Base-by-base conservation (phyloP, 805 yeast genomes). In the Yarrowia keelungensis region DNA sequence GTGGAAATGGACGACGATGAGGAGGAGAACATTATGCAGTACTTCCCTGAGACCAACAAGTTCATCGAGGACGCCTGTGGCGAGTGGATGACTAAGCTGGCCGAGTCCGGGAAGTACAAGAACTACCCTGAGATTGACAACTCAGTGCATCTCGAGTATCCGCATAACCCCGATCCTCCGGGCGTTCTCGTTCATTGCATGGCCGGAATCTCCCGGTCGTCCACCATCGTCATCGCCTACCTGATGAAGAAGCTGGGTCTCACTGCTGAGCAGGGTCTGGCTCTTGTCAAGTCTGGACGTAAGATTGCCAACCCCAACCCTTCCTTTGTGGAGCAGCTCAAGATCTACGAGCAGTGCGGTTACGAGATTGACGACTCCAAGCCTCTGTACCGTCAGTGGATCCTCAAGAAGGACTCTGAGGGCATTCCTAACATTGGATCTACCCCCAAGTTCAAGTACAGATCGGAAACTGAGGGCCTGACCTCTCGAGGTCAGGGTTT, bases 161-260 rank as follows among this genome's bases (percentile, higher is more conserved):
- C 67, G 26, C 16, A 69, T 19, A 65, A 59, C 15, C 77, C 77
- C 43, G 77, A 73, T 9, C 67, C 67, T 3, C 67, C 67, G 36
- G 73, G 75, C 10, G 77, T 80, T 5, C 74, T 81, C 8, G 81
- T 81, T n/a, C 83, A 81, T 69, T 81, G 83, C 77, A 91, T 94
- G 70, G 98, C 97, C 38, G 99, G 99, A 0, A 91, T 91, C 38
- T 92, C 97, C 0, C 82, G 99, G 71, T 90, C 97, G 5, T 94
- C 90, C 0, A 88, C 98, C 0, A 88, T 92, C 15, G 87, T 89
- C 45, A 87, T 91, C 61, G 97, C 98, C 0, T 97, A 91, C 76
- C 85, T 93, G 51, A 94, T 95, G 97, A 85, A 87, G 75, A 80
- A 92, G 64, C 82, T 89, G 76, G 83, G 86, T 1, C 81, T 92